Base-by-base conservation (phyloP, 192 early-diverging fungal species). In the Pilobolus umbonatus region DNA sequence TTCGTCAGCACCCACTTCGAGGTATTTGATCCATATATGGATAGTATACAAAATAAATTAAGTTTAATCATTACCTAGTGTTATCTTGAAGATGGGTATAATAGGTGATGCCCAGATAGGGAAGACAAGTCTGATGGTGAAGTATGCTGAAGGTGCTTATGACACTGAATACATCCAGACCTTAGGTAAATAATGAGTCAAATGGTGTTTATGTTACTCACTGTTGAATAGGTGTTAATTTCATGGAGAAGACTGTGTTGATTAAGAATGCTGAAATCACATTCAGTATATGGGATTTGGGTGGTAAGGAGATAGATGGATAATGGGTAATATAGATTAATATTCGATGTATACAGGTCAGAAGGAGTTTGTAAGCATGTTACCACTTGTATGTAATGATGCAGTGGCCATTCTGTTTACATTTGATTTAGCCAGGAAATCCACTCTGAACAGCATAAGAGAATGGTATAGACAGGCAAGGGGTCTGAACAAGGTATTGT, bases 201-300 rank as follows among this genome's bases (percentile, higher is more conserved):
- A 58, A 60, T 21, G 31, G 4, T 19, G 30, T 35, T 36, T 53
- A 35, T 32, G 32, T 35, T 11, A 4, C 36, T 32, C 28, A 34
- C 22, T 44, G 30, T 62, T 24, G n/a, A 15, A 17, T 56, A 89
- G 90, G 95, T 55, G 90, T 98, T 38, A 95, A 95, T 62, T 96
- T 96, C 62, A 90, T 95, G 88, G 95, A 98, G 70, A 98, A 98
- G 73, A 95, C 93, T 0, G 86, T 98, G 28, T 79, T 85, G 11
- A 85, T 98, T 53, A 80, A 85, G 52, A 91, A 92, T 58, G 92
- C 90, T 6, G 90, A 90, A 58, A 90, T 98, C 55, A 96, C 93
- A 15, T 98, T 98, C 68, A 94, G 90, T 64, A 94, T 98, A 71
- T 98, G 95, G 95, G 95, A 98, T 74, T 75, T 98, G 54, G 95